Evolutionary conservation across 1,139 yeast species (phyloP), one percentile per base, ranked within the genome.

Genomic region (Arxiozyma bovina): DNA sequence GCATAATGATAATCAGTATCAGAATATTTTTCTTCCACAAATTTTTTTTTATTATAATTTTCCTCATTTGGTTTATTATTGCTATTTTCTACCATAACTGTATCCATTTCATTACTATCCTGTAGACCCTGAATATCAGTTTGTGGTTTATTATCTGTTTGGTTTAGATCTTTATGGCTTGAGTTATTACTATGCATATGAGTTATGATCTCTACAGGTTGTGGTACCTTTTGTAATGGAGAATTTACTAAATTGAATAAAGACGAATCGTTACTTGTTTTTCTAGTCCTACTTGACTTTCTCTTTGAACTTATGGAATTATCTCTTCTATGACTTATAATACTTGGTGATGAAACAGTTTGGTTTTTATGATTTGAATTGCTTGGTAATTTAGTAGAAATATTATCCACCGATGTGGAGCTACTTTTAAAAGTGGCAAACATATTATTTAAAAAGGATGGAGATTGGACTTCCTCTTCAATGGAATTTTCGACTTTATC

Each of bases 1-100:
- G 98, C 91, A 67, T 76, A 85, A 51, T 78, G 68, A 59, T 71
- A 75, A 30, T 66, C 72, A 0, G 81, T 77, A 53, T 73, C 75
- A 41, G 73, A 62, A 57, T 69, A 74, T 61, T 61, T 72, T 55
- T 76, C 78, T 44, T 74, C 75, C 4, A 67, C 69, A 56, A 76
- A 77, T 12, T 70, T 60, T 50, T 63, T 70, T n/a, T 63, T 60
- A 53, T 75, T 75, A 45, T 63, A 72, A 34, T 34, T 34, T 20
- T 49, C 51, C 23, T 55, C 57, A 11, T 42, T 38, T 15, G 38
- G 6, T 22, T 40, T 50, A 25, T 40, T 44, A 50, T 18, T 45
- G 3, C 27, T 42, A 25, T 8, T n/a, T 12, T 50, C 48, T 34
- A 9, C 21, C 7, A 27, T 17, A 11, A 47, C 12, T 51, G 54